phyloP scores from a whole-genome alignment of 305 asterid genomes.

The Rubia tinctorum region DNA sequence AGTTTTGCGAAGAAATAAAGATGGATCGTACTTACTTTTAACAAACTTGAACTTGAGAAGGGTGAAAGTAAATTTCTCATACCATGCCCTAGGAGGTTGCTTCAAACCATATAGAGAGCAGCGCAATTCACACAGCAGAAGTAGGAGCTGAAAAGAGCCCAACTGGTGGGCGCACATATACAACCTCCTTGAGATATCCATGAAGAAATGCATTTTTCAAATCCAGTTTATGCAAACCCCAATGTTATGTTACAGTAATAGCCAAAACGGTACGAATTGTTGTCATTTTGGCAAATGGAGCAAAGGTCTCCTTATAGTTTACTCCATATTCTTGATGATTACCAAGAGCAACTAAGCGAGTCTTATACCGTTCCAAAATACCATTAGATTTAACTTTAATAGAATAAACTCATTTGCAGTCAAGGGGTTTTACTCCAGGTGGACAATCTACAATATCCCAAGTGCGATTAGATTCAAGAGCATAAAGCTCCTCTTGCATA shows the following conservation, averaged over 20 bases:
- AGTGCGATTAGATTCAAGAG: no score
- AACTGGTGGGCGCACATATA: neutral
- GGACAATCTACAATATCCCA: no score
- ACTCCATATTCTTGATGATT: neutral
- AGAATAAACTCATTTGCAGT: neutral
- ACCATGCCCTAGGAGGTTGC: neutral
- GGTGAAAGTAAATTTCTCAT: neutral
- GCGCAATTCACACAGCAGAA: neutral
- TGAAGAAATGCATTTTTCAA: no score
- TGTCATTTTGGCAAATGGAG: no score
- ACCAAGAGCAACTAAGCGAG: neutral
- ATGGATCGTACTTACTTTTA: no score
- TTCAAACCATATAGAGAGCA: neutral
- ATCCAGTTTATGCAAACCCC: no score
- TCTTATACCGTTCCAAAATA: neutral
- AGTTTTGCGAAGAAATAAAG: no score
- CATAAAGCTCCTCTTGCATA: no score
- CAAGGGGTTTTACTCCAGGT: neutral
- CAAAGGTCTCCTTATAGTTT: neutral
- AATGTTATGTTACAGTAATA: no score
- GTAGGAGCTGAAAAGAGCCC: no score
- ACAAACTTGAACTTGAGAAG: no score
- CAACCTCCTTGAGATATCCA: neutral
- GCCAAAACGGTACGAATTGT: no score
- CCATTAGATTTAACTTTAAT: neutral